Evolutionary conservation across 2,329 filamentous ascomycete genomes (phyloP).

Genomic region (Colletotrichum sp.): DNA sequence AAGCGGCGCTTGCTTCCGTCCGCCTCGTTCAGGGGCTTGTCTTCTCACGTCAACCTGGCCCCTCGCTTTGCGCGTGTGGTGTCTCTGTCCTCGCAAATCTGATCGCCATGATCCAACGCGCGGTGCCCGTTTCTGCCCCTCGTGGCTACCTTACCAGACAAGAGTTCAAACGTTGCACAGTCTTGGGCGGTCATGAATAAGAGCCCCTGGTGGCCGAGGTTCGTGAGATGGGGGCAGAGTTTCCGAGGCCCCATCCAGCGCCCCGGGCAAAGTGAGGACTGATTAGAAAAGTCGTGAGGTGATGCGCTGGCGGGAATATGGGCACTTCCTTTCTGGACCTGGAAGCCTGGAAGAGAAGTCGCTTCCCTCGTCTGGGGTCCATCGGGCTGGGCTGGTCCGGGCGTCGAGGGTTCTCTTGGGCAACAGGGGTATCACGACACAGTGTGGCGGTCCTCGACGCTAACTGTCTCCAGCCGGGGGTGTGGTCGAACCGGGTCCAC

Average conservation of each 20-base stretch:
- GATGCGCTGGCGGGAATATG: not conserved
- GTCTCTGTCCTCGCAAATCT: not conserved
- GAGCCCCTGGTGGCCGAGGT: not conserved
- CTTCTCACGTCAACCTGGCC: not conserved
- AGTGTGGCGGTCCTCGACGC: not conserved
- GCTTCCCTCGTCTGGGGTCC: not conserved
- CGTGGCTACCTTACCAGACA: not conserved
- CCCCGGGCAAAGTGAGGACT: not conserved
- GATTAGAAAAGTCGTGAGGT: not conserved
- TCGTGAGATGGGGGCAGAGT: not conserved
- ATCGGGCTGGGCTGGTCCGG: not conserved
- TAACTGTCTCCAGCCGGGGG: slow-evolving; percentile 1
- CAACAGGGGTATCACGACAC: not conserved
- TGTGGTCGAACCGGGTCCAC: not conserved
- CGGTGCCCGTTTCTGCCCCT: not conserved
- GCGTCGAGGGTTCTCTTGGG: not conserved
- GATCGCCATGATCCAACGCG: not conserved
- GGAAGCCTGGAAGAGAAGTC: not conserved
- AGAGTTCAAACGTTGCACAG: not conserved
- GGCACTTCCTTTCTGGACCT: not conserved
- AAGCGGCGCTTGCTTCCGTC: not conserved
- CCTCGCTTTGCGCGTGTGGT: not conserved
- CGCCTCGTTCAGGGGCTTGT: not conserved
- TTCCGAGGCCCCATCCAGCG: not conserved
- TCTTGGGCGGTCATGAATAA: not conserved